Evolutionary conservation across 164 flowering plant genomes (phyloP).

Genomic region (Aristolochia californica): DNA sequence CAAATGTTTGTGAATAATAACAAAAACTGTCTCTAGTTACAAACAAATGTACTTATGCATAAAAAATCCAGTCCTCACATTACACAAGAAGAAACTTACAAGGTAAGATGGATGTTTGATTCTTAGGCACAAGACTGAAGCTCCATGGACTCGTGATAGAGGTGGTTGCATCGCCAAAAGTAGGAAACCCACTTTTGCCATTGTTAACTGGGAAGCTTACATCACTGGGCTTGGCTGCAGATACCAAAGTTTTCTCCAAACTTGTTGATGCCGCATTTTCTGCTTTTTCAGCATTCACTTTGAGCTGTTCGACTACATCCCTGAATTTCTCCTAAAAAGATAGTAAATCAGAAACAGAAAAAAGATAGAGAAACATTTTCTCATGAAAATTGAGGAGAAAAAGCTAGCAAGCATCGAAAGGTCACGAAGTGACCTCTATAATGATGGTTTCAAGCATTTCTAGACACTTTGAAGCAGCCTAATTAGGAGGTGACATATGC

Average conservation of each 20-base stretch:
- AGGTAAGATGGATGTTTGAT: constrained; percentile 31
- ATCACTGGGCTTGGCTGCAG: constrained; percentile 31
- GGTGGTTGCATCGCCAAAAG: constrained; percentile 21
- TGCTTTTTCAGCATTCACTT: constrained; percentile 50
- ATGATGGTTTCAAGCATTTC: no score
- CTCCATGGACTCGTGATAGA: constrained; percentile 40
- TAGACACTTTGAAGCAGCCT: no score
- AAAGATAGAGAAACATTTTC: neutral
- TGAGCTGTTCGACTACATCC: constrained; percentile 86
- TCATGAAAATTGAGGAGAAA: neutral
- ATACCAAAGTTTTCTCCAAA: constrained; percentile 24
- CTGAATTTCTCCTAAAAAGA: constrained; percentile 65
- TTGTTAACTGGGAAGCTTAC: constrained; percentile 15
- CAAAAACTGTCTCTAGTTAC: no score
- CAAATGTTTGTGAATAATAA: no score
- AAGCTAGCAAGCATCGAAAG: neutral
- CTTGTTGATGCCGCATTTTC: constrained; percentile 18
- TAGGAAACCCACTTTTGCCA: constrained; percentile 21
- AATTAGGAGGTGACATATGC: no score
- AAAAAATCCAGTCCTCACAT: no score
- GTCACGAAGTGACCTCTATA: neutral
- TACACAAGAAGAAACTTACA: constrained; percentile 24
- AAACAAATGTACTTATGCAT: no score
- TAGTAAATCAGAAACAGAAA: neutral
- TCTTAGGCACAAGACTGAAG: constrained; percentile 21